These are phyloP conservation scores for Mycogone perniciosa DNA, from an alignment of 2,329 filamentous ascomycete species.

Conservation along the genomic window DNA sequence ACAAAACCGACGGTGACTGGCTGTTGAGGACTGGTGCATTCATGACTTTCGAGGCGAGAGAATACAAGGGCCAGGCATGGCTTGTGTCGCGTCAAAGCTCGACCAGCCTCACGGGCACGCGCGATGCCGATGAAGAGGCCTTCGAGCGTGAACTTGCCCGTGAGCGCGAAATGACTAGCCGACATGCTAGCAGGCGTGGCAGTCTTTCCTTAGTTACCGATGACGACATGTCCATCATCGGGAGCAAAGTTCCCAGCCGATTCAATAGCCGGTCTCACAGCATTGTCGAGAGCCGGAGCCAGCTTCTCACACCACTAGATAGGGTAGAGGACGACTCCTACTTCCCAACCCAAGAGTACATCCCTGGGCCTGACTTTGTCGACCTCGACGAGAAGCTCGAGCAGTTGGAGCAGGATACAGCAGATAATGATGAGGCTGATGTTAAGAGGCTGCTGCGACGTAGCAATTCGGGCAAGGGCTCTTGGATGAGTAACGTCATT, in stretches of 20 bases:
- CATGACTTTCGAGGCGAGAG: conserved; percentile 55
- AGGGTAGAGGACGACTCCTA: conserved; percentile 38
- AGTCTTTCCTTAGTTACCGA: conserved; percentile 33
- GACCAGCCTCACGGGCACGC: conserved; percentile 50
- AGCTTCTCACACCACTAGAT: conserved; percentile 41
- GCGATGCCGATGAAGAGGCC: conserved; percentile 46
- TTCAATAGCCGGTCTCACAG: conserved; percentile 38
- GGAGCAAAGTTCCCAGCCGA: conserved; percentile 45
- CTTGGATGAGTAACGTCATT: conserved; percentile 54
- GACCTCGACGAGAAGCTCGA: conserved; percentile 55
- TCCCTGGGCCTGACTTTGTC: conserved; percentile 55
- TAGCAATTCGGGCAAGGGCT: conserved; percentile 45
- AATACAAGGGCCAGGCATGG: conserved; percentile 65
- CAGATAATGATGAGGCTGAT: conserved; percentile 51
- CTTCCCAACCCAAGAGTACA: conserved; percentile 32
- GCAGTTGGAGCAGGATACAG: conserved; percentile 44
- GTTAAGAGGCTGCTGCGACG: conserved; percentile 51
- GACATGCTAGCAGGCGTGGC: conserved; percentile 41
- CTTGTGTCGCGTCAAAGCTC: conserved; percentile 59
- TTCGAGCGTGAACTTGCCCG: conserved; percentile 46
- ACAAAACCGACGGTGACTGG: conserved; percentile 55
- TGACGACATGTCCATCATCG: conserved; percentile 31
- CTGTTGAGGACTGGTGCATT: conserved; percentile 56
- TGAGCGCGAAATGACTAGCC: conserved; percentile 44
- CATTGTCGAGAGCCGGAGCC: conserved; percentile 28